These are phyloP conservation scores for Panaeolus papilionaceus DNA, from an alignment of 768 basidiomycete genomes.

Conservation along the genomic window DNA sequence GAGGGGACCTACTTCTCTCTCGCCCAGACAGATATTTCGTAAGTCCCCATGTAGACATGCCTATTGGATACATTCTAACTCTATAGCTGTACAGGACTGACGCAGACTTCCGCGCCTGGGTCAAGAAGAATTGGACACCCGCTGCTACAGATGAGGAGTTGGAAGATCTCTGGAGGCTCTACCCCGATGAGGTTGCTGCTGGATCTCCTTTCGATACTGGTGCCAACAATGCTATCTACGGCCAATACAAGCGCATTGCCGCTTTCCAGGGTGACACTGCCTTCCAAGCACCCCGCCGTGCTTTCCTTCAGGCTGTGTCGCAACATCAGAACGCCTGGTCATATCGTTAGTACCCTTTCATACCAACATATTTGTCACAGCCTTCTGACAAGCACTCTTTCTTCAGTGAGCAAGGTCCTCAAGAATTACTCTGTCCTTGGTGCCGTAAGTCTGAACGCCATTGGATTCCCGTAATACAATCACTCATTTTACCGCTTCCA, in stretches of 20 bases:
- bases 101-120: slow-evolving; percentile 25
- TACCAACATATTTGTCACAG: background rate
- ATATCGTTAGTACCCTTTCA: background rate
- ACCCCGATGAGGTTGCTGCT: slow-evolving; percentile 27
- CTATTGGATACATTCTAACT: too few species aligned
- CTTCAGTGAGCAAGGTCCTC: background rate
- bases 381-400: background rate
- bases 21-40: slow-evolving; percentile 30
- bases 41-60: background rate
- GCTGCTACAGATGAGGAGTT: slow-evolving; percentile 19
- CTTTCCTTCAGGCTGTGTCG: slow-evolving; percentile 33
- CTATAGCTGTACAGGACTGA: slow-evolving; percentile 23
- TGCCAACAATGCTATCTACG: slow-evolving; percentile 26
- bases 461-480: too few species aligned
- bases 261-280: slow-evolving; percentile 42
- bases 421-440: slow-evolving; percentile 5
- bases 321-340: slow-evolving; percentile 1
- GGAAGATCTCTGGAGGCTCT: slow-evolving; percentile 21
- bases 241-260: slow-evolving; percentile 45
- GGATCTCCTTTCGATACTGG: slow-evolving; percentile 32
- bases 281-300: slow-evolving; percentile 42
- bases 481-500: background rate
- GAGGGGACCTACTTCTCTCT: slow-evolving; percentile 45
- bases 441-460: background rate
- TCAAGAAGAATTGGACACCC: slow-evolving; percentile 23